These are phyloP conservation scores for Cicer bijugum DNA, from an alignment of 306 rosid genomes.

Conservation along the genomic window DNA sequence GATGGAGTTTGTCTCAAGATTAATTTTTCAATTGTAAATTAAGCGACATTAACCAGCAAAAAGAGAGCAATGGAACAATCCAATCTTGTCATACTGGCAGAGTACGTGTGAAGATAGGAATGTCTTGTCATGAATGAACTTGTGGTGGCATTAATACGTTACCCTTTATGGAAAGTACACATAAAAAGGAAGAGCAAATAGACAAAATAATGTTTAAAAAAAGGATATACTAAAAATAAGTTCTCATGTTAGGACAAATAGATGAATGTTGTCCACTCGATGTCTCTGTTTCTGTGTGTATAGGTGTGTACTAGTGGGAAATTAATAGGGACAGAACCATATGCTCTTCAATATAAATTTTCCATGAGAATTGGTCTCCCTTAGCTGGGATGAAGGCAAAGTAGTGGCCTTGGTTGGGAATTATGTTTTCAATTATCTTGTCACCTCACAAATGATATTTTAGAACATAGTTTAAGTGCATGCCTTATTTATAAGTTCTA, in stretches of 20 bases:
- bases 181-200: not conserved
- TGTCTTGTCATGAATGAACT: slow-evolving; percentile 12
- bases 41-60: not conserved
- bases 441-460: slow-evolving; percentile 18
- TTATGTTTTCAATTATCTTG: slow-evolving; percentile 6
- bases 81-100: not conserved
- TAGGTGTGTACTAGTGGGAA: slow-evolving; percentile 48
- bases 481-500: too few relatives aligned
- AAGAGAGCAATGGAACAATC: not conserved
- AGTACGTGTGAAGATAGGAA: slow-evolving; percentile 23
- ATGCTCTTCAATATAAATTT: slow-evolving; percentile 48
- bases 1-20: too few relatives aligned
- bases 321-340: slow-evolving; percentile 52
- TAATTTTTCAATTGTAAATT: not conserved
- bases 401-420: slow-evolving; percentile 21
- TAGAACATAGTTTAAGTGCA: too few relatives aligned
- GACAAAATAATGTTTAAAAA: not conserved
- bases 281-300: not conserved
- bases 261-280: slow-evolving; percentile 39
- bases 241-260: slow-evolving; percentile 20
- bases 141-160: slow-evolving; percentile 16
- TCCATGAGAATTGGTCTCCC: slow-evolving; percentile 56
- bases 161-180: slow-evolving; percentile 17
- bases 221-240: slow-evolving; percentile 15
- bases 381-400: slow-evolving; percentile 42